Percentiles rank a stretch among this genome's conserved stretches.
These are phyloP conservation scores for Aspergillus sp. DNA, from an alignment of 2,329 filamentous ascomycete species.

Conservation along the genomic window DNA sequence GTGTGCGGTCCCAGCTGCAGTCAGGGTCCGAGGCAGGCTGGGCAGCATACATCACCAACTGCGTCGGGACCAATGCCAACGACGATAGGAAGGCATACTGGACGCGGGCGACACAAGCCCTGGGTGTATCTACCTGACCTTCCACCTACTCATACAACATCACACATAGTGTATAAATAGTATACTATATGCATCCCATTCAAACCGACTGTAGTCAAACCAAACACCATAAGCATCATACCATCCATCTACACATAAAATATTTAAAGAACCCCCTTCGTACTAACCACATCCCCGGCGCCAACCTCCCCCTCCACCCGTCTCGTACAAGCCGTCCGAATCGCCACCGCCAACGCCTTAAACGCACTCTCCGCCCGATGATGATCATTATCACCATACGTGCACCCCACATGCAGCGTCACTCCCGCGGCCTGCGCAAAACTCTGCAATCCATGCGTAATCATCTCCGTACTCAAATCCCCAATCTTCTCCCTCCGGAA, in stretches of 20 bases:
- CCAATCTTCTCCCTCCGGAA: conserved; percentile 91
- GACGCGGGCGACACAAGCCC: conserved; percentile 48
- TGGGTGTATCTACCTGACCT: conserved; percentile 30
- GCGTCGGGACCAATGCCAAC: conserved; percentile 54
- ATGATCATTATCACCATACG: conserved; percentile 91
- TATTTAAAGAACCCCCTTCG: conserved; percentile 78
- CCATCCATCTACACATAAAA: background rate
- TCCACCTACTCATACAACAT: conserved; percentile 3
- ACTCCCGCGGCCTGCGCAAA: conserved; percentile 88
- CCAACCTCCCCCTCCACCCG: conserved; percentile 75
- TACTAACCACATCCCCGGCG: conserved; percentile 92
- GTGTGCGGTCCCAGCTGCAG: conserved; percentile 48
- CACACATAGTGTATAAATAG: background rate
- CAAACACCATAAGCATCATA: no score
- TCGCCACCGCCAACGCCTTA: conserved; percentile 89
- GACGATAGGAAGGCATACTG: conserved; percentile 53
- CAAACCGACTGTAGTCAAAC: no score
- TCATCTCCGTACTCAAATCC: conserved; percentile 92
- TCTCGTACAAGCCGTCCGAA: conserved; percentile 72
- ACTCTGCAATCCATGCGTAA: conserved; percentile 91
- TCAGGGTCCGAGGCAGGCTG: conserved; percentile 54
- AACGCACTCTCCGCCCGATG: conserved; percentile 95
- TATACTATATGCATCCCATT: background rate
- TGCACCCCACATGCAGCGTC: conserved; percentile 92
- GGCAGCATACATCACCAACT: conserved; percentile 54